Conservation (phyloP, 2,329 filamentous ascomycete genomes). For the Tolypocladium capitatum region DNA sequence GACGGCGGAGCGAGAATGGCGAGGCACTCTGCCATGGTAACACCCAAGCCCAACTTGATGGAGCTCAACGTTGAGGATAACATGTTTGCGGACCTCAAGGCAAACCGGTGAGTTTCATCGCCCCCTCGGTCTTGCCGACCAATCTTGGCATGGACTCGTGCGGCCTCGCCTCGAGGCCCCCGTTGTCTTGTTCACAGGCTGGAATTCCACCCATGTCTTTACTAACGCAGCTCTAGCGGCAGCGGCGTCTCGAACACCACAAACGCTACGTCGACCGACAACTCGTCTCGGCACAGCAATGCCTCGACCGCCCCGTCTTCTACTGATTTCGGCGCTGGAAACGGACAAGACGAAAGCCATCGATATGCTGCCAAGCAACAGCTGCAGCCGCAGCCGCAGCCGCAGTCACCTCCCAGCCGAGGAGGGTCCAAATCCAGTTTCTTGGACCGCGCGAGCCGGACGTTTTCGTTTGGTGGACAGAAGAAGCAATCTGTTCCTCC, state of each 20-base stretch:
- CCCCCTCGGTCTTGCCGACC: background rate
- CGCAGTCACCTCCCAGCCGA: slow-evolving; percentile 25
- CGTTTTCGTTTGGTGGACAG: slow-evolving; percentile 45
- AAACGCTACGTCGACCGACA: slow-evolving; percentile 45
- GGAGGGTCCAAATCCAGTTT: slow-evolving; percentile 37
- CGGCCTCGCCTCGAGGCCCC: background rate
- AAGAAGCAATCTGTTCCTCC: slow-evolving; percentile 31
- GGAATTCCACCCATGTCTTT: slow-evolving; percentile 3
- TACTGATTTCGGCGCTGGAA: slow-evolving; percentile 22
- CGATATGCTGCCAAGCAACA: slow-evolving; percentile 13
- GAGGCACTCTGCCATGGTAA: slow-evolving; percentile 20
- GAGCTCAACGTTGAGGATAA: slow-evolving; percentile 40
- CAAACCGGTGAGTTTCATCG: slow-evolving; percentile 34
- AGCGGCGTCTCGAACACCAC: slow-evolving; percentile 50
- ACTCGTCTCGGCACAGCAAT: slow-evolving; percentile 49
- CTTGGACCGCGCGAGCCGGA: slow-evolving; percentile 41
- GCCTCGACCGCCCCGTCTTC: slow-evolving; percentile 49
- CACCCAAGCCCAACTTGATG: slow-evolving; percentile 23
- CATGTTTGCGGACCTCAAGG: slow-evolving; percentile 43
- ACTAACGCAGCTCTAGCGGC: slow-evolving; percentile 33
- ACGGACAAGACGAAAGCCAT: slow-evolving; percentile 14
- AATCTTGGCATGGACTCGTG: background rate
- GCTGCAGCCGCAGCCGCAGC: slow-evolving; percentile 18
- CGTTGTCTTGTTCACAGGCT: background rate
- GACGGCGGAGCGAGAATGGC: slow-evolving; percentile 34